Evolutionary conservation across 1,139 yeast genomes (phyloP), one percentile per base, ranked within the genome.

Genomic region (Kodamaea suecica): DNA sequence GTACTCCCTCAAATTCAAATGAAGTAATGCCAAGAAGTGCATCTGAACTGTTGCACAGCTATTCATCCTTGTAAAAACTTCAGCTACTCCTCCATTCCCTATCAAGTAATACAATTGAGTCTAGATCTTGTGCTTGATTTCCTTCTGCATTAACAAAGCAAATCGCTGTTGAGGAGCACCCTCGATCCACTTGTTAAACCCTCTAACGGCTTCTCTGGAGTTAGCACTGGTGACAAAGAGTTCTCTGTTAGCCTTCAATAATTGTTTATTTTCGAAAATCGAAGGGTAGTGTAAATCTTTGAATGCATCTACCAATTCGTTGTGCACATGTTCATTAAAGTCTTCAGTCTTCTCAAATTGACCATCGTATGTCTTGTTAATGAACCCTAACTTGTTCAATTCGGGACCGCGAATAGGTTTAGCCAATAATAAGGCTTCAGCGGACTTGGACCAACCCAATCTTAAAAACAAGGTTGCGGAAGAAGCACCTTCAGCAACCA

Each of bases 401-500:
- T 77, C 83, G n/a, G 66, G 56, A 30, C 86, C 86, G 2, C 57
- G 48, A 34, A 87, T 73, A 16, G 86, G 88, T 53, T 75, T 75
- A 4, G 88, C 78, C 38, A 83, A 71, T 42, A 86, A 64, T 31
- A 87, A 63, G 1, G 88, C 87, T 57, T 86, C 94, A 36, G 81
- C 70, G 16, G 95, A 80, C 47, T 70, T 72, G 42, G 87, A 79
- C 66, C 81, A 67, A 2, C 95, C 95, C 42, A 87, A 66, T 51
- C 95, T 73, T 48, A 69, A 59, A 27, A 84, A 78, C 38, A 87
- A 66, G 8, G 92, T 76, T 15, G 78, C 75, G 7, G 88, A 78
- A 3, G 87, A 66, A 5, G 80, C 87, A 39, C 95, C 95, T 59
- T 87, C 97, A 40, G 86, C 78, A 4, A 84, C 92, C 49, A 87